Conservation (phyloP, 768 basidiomycete species). For the Mycena haematopus region DNA sequence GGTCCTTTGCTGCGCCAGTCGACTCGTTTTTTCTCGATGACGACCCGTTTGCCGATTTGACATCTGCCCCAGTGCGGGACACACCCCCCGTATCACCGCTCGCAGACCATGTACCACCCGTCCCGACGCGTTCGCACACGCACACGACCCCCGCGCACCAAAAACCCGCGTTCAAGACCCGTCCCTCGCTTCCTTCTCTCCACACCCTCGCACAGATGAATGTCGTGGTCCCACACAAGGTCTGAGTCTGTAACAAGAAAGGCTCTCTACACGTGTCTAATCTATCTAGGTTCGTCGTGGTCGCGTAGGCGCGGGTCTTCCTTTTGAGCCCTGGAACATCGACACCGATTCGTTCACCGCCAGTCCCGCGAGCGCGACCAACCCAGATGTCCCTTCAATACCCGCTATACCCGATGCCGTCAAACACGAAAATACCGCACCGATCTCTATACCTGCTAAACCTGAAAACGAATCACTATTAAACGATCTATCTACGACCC, state of each 20-base stretch:
- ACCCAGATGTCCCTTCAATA: background rate
- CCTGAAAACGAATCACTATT: background rate
- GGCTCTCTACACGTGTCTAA: too few species aligned
- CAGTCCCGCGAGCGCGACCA: constrained; percentile 7
- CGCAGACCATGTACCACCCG: constrained; percentile 5
- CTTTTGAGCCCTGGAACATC: constrained; percentile 63
- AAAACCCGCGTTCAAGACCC: constrained; percentile 53
- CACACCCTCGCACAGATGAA: constrained; percentile 57
- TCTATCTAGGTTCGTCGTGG: constrained; percentile 54
- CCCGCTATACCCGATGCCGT: background rate
- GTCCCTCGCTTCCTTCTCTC: constrained; percentile 60
- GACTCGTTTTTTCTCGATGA: constrained; percentile 60
- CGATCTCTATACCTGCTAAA: background rate
- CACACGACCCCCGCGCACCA: constrained; percentile 48
- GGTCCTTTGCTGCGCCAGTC: constrained; percentile 27
- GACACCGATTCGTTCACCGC: constrained; percentile 25
- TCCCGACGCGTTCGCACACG: constrained; percentile 27
- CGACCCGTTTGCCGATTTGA: constrained; percentile 76
- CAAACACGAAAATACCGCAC: background rate
- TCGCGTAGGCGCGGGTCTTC: constrained; percentile 56
- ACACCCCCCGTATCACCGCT: constrained; percentile 8
- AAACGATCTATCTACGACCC: background rate
- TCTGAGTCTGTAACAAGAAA: too few species aligned
- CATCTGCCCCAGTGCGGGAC: constrained; percentile 26
- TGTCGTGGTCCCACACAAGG: constrained; percentile 53